Conservation (phyloP, 2,329 filamentous ascomycete genomes). For the Zasmidium cellare region DNA sequence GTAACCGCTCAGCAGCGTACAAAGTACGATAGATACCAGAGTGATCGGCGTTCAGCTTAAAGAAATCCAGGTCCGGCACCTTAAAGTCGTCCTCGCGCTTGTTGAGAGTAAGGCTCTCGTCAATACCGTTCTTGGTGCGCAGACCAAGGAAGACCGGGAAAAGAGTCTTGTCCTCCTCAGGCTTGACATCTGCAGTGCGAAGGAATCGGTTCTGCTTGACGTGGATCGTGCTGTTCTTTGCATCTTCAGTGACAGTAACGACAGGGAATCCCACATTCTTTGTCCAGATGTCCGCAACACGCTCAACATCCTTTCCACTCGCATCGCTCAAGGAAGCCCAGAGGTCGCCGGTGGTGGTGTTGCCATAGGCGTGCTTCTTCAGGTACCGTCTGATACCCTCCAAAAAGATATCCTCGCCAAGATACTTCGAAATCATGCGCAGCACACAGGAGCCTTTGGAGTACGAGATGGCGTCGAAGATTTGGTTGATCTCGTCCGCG, state of each 20-base stretch:
- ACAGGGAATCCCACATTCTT: slow-evolving; percentile 95
- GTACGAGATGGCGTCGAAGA: slow-evolving; percentile 97
- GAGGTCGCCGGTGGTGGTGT: slow-evolving; percentile 86
- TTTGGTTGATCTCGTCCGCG: slow-evolving; percentile 95
- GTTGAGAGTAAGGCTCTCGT: slow-evolving; percentile 71
- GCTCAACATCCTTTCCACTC: slow-evolving; percentile 85
- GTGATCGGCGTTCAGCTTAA: slow-evolving; percentile 95
- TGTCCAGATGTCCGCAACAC: slow-evolving; percentile 95
- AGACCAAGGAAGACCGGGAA: slow-evolving; percentile 89
- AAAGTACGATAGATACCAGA: slow-evolving; percentile 89
- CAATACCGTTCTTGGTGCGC: slow-evolving; percentile 77
- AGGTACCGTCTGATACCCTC: slow-evolving; percentile 88
- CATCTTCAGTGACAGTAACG: slow-evolving; percentile 77
- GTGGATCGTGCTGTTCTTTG: slow-evolving; percentile 69
- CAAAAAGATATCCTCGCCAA: slow-evolving; percentile 90
- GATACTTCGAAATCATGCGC: slow-evolving; percentile 94
- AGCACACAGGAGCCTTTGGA: slow-evolving; percentile 94
- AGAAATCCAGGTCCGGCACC: slow-evolving; percentile 79
- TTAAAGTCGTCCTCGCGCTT: slow-evolving; percentile 76
- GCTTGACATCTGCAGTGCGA: slow-evolving; percentile 86
- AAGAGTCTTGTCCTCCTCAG: slow-evolving; percentile 83
- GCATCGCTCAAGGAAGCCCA: slow-evolving; percentile 86
- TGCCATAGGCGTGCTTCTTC: slow-evolving; percentile 95
- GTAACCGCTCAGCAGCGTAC: slow-evolving; percentile 78
- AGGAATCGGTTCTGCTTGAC: slow-evolving; percentile 96